Evolutionary conservation across 1,284 basidiomycete species (phyloP), one percentile per base, ranked within the genome.

Genomic region (Ganoderma resinaceum): DNA sequence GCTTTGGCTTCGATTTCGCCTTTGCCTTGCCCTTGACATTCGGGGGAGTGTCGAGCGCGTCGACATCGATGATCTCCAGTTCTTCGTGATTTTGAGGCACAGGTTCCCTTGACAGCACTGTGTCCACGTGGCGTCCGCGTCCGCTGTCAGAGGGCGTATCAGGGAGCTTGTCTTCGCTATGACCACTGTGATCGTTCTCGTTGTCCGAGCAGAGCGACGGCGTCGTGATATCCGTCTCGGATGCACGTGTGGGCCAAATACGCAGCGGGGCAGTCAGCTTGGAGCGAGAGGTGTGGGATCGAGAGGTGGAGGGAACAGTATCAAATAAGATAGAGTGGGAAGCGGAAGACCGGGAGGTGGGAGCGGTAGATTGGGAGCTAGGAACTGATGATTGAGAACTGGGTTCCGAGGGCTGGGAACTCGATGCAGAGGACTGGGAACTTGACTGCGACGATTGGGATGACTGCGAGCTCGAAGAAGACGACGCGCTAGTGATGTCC

Each of bases 151-250:
- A 72, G 16, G 71, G 71, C 31, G 73, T 69, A 40, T 67, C 57
- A 14, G 70, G 66, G 31, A 82, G 80, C 62, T 82, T 83, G 8
- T 78, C 81, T 43, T 85, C 85, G 72, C 43, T 78, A 35, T 71
- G 74, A 42, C 85, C 85, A 70, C 43, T 78, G 38, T 70, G 74
- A 12, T 79, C 78, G 61, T 78, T 89, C 52, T 80, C 79, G 66
- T 80, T 89, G 75, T 92, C 91, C 2, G 91, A 92, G 72, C 86
- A 90, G 5, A 93, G 80, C 0, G 91, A 92, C 0, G 91, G 91
- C 0, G 91, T 92, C 2, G 78, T 79, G 49, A 78, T 61, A 43
- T 79, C 78, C 20, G 77, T 78, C 58, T 76, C 77, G 1, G 71
- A 73, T 12, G 76, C 71, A 0, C 72, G 62, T 8, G 77, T 76